phyloP scores from a whole-genome alignment of 2,329 filamentous ascomycete species.

The Pezicula radicicola region DNA sequence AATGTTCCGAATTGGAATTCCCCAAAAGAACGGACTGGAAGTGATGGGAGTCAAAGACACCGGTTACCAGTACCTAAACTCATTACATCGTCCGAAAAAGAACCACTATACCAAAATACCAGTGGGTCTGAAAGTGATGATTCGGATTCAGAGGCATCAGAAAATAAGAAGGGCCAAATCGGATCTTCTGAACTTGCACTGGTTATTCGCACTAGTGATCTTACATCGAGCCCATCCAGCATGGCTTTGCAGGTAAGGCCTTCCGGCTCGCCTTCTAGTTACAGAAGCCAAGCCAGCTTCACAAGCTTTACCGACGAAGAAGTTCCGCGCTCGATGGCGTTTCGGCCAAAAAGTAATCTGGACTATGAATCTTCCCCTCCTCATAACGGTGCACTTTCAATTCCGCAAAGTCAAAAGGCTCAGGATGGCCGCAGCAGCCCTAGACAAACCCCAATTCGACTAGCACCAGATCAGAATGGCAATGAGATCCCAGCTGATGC shows the following conservation, averaged over 20 bases:
- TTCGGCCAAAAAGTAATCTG: slow-evolving; percentile 12
- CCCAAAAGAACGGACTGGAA: background rate
- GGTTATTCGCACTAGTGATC: slow-evolving; percentile 21
- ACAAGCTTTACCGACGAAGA: slow-evolving; percentile 15
- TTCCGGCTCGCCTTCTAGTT: slow-evolving; percentile 15
- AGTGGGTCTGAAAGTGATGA: slow-evolving; percentile 17
- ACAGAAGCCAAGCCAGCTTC: slow-evolving; percentile 16
- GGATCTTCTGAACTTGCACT: slow-evolving; percentile 8
- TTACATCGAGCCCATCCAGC: slow-evolving; percentile 10
- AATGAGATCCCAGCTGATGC: slow-evolving; percentile 54
- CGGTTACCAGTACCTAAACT: slow-evolving; percentile 11
- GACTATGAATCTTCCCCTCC: slow-evolving; percentile 10
- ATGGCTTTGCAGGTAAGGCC: slow-evolving; percentile 14
- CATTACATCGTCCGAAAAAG: slow-evolving; percentile 13
- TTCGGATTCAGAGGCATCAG: slow-evolving; percentile 10
- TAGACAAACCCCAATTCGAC: slow-evolving; percentile 10
- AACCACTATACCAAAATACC: slow-evolving; percentile 14
- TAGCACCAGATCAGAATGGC: slow-evolving; percentile 56
- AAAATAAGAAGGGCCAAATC: background rate
- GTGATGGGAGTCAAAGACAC: slow-evolving; percentile 1
- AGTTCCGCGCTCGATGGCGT: slow-evolving; percentile 12
- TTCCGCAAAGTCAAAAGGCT: slow-evolving; percentile 6
- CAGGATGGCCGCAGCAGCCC: slow-evolving; percentile 13
- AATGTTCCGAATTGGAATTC: background rate
- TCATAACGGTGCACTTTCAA: slow-evolving; percentile 14